Base-by-base conservation (phyloP, 805 yeast species). In the Ogataea paraovalis region DNA sequence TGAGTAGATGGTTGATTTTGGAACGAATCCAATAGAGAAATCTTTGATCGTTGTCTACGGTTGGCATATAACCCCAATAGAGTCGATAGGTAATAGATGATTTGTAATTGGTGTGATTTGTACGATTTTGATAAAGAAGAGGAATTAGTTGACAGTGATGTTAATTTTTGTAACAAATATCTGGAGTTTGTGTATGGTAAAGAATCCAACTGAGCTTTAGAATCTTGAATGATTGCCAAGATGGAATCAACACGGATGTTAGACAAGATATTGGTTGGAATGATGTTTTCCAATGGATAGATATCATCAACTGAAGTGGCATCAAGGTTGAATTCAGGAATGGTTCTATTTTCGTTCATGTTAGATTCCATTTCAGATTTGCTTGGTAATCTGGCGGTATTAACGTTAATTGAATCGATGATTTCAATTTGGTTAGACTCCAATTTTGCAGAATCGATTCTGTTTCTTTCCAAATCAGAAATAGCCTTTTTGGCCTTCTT, bases 401-500 rank as follows among this genome's bases (percentile, higher is more conserved):
- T 75, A 30, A 76, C 73, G 62, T 79, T 79, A 52, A 94, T 90
- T 33, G 83, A 76, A 57, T 87, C 96, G 46, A 90, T 81, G 58
- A 92, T 91, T 57, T 87, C 94, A 50, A 80, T 66, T 63, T 92
- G 94, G 44, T 82, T 72, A 39, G 56, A 59, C 47, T 78, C 85
- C 55, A 94, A 76, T 66, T 82, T 79, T 44, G 81, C 95, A 2
- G 96, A 78, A 64, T 94, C 97, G 61, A 94, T 83, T 58, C 86
- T 77, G 69, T 94, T 94, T 66, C 85, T 81, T 60, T 84, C 94
- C 59, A 82, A 68, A 63, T 85, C 92, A 44, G 79, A 71, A 60
- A 94, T 86, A 32, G 96, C 96, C 58, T 88, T 85, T 72, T 89
- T 92, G 52, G 97, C 97, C 71, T 83, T 91, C 71, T 87, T 91